Percentiles rank a stretch among this genome's conserved stretches.
Conservation (phyloP, 495 filamentous ascomycete species). For the Choiromyces venosus region DNA sequence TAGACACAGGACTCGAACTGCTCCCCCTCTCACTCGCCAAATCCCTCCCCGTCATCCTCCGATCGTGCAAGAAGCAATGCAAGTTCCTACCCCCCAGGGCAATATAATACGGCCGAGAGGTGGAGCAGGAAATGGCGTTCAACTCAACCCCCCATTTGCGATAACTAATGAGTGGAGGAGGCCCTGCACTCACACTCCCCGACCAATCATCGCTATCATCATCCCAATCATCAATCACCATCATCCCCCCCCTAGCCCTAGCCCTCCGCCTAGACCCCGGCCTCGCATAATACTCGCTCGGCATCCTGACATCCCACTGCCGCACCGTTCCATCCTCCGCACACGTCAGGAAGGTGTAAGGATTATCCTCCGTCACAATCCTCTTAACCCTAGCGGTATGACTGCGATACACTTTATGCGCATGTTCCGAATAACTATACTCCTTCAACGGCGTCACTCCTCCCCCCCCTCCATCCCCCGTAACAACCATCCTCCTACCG, state of each 20-base stretch:
- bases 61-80: conserved; percentile 70
- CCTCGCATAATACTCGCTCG: conserved; percentile 54
- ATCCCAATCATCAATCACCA: conserved; percentile 35
- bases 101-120: conserved; percentile 69
- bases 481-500: not conserved
- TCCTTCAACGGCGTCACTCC: conserved; percentile 25
- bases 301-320: conserved; percentile 67
- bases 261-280: not conserved
- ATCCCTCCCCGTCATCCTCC: conserved; percentile 67
- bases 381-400: conserved; percentile 69
- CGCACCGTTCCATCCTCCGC: conserved; percentile 73
- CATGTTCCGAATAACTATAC: conserved; percentile 47
- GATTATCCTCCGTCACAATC: conserved; percentile 70
- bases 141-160: conserved; percentile 61
- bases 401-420: conserved; percentile 57
- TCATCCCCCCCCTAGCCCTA: conserved; percentile 14
- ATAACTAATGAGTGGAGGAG: conserved; percentile 69
- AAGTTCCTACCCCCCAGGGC: conserved; percentile 66
- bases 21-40: conserved; percentile 50
- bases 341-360: conserved; percentile 66
- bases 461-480: too few species aligned
- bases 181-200: too few species aligned
- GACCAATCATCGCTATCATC: conserved; percentile 51
- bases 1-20: conserved; percentile 42
- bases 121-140: conserved; percentile 69